Evolutionary conservation across 306 rosid species (phyloP).

Genomic region (Ziziphus jujuba): DNA sequence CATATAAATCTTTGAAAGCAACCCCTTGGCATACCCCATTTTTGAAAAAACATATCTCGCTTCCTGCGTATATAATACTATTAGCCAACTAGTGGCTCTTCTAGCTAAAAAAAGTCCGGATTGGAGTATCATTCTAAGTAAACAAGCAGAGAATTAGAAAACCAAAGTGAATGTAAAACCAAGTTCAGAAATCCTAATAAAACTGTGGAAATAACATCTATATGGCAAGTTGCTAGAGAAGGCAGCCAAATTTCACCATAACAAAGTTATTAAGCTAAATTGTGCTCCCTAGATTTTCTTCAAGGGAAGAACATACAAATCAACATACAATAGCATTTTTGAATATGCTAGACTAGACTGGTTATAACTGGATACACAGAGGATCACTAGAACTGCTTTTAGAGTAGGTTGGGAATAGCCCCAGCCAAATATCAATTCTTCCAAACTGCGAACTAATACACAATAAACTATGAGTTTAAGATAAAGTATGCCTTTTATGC

Average conservation of each 20-base stretch:
- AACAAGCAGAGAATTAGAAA: neutral
- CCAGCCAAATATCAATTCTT: neutral
- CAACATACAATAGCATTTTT: neutral
- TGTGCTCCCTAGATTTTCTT: neutral
- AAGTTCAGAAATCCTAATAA: neutral
- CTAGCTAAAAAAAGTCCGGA: neutral
- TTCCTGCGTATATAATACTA: slow-evolving; percentile 57
- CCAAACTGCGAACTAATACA: too few relatives aligned
- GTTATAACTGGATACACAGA: slow-evolving; percentile 1
- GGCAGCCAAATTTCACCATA: neutral
- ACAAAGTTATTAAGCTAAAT: neutral
- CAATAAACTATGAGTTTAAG: too few relatives aligned
- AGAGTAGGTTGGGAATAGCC: neutral
- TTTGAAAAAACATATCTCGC: slow-evolving; percentile 87
- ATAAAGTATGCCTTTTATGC: neutral
- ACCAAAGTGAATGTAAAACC: neutral
- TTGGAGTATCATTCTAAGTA: neutral
- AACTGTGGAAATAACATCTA: neutral
- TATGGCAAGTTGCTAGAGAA: neutral
- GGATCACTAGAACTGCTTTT: neutral
- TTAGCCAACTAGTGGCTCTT: slow-evolving; percentile 5
- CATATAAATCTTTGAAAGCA: slow-evolving; percentile 84
- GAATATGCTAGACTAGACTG: neutral
- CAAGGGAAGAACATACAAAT: too few relatives aligned
- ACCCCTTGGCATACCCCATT: slow-evolving; percentile 89